phyloP scores from a whole-genome alignment of 208 protist species.

The Angomonas deanei region DNA sequence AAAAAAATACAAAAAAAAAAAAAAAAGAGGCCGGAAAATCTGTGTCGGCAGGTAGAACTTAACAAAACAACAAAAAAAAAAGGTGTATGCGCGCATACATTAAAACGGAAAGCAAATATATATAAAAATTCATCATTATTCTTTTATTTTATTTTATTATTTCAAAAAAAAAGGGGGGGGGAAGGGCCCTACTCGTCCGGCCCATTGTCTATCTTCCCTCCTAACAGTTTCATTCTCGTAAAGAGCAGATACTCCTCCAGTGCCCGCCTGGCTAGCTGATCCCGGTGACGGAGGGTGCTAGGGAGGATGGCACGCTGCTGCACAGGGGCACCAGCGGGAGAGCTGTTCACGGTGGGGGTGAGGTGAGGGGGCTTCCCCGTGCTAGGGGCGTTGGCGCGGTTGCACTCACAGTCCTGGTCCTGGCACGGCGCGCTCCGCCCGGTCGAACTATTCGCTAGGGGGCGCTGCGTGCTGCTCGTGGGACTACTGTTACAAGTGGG shows the following conservation, averaged over 20 bases:
- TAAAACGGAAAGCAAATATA: background rate
- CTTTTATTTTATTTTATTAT: background rate
- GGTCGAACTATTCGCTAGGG: no score
- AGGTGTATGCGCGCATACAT: background rate
- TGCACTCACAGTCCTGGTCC: no score
- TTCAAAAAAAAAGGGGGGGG: slow-evolving; percentile 11
- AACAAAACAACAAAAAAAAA: background rate
- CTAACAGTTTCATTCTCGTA: slow-evolving; percentile 7
- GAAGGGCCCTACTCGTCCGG: no score
- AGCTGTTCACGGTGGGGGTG: no score
- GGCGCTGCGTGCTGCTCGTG: no score
- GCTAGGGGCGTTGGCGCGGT: no score
- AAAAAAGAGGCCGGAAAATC: slow-evolving; percentile 3
- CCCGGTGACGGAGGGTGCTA: slow-evolving; percentile 25
- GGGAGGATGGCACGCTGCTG: slow-evolving; percentile 33
- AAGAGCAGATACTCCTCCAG: slow-evolving; percentile 74
- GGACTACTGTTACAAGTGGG: no score
- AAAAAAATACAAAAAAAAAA: slow-evolving; percentile 1
- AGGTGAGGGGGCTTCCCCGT: no score
- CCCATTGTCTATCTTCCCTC: background rate
- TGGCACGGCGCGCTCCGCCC: no score
- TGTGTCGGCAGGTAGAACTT: no score
- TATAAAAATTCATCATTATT: background rate
- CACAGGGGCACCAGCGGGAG: background rate
- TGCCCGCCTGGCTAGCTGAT: slow-evolving; percentile 64